A percentile compares a stretch with the other conserved stretches of the same genome.
phyloP scores from a whole-genome alignment of 345 rosid species.

The Gossypium herbaceum region DNA sequence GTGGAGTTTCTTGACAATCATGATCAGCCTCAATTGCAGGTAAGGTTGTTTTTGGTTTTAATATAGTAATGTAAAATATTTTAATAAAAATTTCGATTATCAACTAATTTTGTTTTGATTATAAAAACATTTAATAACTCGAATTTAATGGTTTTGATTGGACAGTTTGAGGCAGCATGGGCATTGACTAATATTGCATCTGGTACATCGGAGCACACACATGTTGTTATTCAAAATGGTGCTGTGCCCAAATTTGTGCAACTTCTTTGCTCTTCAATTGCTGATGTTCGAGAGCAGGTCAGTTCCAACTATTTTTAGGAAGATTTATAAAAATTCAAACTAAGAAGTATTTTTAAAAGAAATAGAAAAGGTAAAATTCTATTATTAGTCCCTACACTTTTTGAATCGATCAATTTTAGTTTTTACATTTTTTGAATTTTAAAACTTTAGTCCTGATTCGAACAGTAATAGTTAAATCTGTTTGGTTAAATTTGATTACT shows the following conservation, averaged over 20 bases:
- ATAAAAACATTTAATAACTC: not conserved
- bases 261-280: constrained; percentile 57
- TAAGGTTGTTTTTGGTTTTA: not conserved
- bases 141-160: not conserved
- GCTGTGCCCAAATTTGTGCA: constrained; percentile 64
- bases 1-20: constrained; percentile 68
- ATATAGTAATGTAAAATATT: not conserved
- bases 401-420: too few species aligned
- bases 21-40: constrained; percentile 77
- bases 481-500: too few species aligned
- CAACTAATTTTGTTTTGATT: not conserved
- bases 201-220: constrained; percentile 75
- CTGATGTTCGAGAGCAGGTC: constrained; percentile 83
- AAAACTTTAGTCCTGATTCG: too few species aligned
- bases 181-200: constrained; percentile 81
- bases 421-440: too few species aligned
- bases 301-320: not conserved
- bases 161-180: constrained; percentile 86
- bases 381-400: too few species aligned
- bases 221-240: constrained; percentile 61
- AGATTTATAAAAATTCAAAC: too few species aligned
- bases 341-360: too few species aligned
- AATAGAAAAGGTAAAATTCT: too few species aligned
- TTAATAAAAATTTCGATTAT: too few species aligned
- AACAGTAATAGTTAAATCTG: too few species aligned